Evolutionary conservation across 2,329 filamentous ascomycete genomes (phyloP).

Genomic region (Arthrinium phaeospermum): DNA sequence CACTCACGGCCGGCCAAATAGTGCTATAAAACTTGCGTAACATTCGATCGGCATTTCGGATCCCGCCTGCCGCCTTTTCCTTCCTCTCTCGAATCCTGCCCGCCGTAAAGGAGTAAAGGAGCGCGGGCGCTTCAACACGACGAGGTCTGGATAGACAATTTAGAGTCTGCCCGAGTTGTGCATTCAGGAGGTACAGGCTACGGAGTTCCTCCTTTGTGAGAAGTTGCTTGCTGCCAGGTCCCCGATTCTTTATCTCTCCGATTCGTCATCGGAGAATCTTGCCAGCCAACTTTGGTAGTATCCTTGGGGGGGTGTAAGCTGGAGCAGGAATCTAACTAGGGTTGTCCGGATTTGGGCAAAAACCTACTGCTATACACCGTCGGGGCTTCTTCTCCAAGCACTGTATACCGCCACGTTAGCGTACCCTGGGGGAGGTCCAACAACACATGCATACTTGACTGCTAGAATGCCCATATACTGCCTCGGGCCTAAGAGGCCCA

Average conservation of each 20-base stretch:
- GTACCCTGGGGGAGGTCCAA: neutral
- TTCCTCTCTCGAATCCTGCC: neutral
- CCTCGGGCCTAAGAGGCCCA: neutral
- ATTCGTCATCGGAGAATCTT: neutral
- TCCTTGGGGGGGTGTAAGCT: slow-evolving; percentile 14
- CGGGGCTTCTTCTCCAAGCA: neutral
- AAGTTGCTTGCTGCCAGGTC: neutral
- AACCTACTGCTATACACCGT: neutral
- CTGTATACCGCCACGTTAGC: slow-evolving; percentile 4
- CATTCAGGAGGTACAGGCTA: neutral
- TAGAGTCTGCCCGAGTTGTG: neutral
- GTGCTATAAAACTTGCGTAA: slow-evolving; percentile 15
- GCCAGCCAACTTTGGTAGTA: slow-evolving; percentile 4
- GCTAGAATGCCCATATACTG: neutral
- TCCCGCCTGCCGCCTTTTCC: slow-evolving; percentile 5
- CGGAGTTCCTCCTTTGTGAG: neutral
- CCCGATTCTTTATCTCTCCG: neutral
- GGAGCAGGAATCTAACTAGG: neutral
- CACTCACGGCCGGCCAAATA: slow-evolving; percentile 9
- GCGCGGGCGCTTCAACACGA: neutral
- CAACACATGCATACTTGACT: neutral
- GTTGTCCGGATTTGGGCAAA: slow-evolving; percentile 5
- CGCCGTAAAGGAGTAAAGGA: neutral
- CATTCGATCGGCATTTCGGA: slow-evolving; percentile 10
- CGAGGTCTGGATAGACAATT: neutral